Conservation (phyloP, 2,329 filamentous ascomycete species). For the Torrubiella hemipterigena region DNA sequence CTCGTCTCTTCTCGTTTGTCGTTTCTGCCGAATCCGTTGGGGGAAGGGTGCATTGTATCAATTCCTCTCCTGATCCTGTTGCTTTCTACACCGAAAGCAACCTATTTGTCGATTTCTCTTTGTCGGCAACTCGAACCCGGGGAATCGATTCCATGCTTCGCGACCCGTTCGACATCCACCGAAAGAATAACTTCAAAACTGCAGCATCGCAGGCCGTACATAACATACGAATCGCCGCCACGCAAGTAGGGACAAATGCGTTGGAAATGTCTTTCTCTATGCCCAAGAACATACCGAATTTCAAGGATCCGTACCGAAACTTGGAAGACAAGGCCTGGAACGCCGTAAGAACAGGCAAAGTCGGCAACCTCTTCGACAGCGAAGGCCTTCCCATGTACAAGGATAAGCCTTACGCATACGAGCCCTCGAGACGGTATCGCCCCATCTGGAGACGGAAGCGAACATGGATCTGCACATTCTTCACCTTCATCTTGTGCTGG, state of each 20-base stretch:
- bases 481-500: conserved; percentile 52
- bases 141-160: conserved; percentile 19
- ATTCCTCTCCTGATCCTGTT: too few relatives aligned
- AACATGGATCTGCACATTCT: conserved; percentile 35
- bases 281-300: conserved; percentile 59
- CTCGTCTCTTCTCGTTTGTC: too few relatives aligned
- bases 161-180: conserved; percentile 32
- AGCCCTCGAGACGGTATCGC: conserved; percentile 44
- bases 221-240: conserved; percentile 33
- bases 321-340: conserved; percentile 58
- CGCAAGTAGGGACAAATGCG: conserved; percentile 35
- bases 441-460: conserved; percentile 55
- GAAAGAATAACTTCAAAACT: conserved; percentile 33
- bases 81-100: neutral
- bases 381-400: conserved; percentile 83
- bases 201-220: conserved; percentile 32
- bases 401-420: conserved; percentile 82
- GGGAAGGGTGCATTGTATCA: too few relatives aligned
- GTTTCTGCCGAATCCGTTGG: too few relatives aligned
- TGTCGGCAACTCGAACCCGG: conserved; percentile 10
- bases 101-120: neutral
- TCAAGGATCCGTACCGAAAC: conserved; percentile 50
- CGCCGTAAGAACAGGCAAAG: conserved; percentile 39
- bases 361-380: conserved; percentile 52
- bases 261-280: conserved; percentile 54